Base-by-base conservation (phyloP, 371 early-diverging fungal genomes). In the Mucor piriformis region DNA sequence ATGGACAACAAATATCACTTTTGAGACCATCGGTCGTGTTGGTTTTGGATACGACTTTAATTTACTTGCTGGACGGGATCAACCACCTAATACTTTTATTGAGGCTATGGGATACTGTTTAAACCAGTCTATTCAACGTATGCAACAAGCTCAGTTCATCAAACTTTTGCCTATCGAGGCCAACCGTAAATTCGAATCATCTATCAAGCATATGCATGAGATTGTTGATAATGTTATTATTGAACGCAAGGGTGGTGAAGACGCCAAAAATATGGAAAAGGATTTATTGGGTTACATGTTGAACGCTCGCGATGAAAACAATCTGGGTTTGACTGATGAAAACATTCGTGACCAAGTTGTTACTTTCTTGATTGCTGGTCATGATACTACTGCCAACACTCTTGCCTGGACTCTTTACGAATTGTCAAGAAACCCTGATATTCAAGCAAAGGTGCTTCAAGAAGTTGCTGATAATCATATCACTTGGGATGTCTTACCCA, bases 21-120 rank as follows among this genome's bases (percentile, higher is more conserved):
- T 81, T 44, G 79, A 82, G 50, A 78, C 81, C 1, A 82, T 83
- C 50, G 82, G 79, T 23, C 68, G 70, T 15, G 66, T 74, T 20
- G 87, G 87, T n/a, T 86, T 86, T 48, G 85, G 84, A 3, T 86
- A 81, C 51, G 74, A 79, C n/a, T 81, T 83, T 51, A 63, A 77
- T 21, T 54, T 86, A 16, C 64, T 86, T 1, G 67, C 79, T 13
- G 47, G 42, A 2, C 65, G 64, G 1, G 70, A 82, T 27, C 69
- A 74, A 43, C 65, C 67, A 7, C 58, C 52, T 4, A 76, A 83
- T 50, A 72, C 74, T 3, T 78, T 83, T 43, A 77, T 84, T 48
- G 69, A 78, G 40, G 79, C 83, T n/a, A 83, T 86, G 83, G 70
- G 61, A 5, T 74, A 73, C 27, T 70, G 70, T 48, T 49, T 75